These are phyloP conservation scores for Trichophaea hybrida DNA, from an alignment of 2,329 filamentous ascomycete genomes.

Conservation along the genomic window DNA sequence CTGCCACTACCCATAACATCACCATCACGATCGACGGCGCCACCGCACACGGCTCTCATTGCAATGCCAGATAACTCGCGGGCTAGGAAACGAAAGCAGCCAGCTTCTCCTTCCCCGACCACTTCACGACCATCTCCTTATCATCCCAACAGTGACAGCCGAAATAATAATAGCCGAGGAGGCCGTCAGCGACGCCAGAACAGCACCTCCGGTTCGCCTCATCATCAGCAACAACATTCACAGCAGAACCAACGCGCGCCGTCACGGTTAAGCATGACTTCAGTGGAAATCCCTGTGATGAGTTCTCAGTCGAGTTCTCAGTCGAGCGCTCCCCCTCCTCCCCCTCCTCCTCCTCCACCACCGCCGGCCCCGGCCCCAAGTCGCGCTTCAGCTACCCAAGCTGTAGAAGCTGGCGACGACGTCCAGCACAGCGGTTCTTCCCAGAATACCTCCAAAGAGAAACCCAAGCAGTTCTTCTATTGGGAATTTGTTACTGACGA, in stretches of 20 bases:
- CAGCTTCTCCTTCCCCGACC: conserved; percentile 26
- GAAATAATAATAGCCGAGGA: conserved; percentile 43
- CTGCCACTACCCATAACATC: too few relatives aligned
- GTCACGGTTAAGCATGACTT: conserved; percentile 12
- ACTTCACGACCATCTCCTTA: conserved; percentile 14
- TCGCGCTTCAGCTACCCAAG: not conserved
- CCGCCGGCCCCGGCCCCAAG: not conserved
- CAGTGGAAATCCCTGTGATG: conserved; percentile 4
- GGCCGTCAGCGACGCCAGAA: conserved; percentile 32
- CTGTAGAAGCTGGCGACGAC: not conserved
- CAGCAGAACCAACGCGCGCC: conserved; percentile 30
- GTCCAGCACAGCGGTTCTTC: not conserved
- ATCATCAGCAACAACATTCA: conserved; percentile 16
- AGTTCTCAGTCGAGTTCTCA: conserved; percentile 2
- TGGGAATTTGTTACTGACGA: conserved; percentile 66
- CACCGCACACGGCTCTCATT: not conserved
- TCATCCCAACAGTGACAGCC: conserved; percentile 41
- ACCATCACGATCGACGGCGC: too few relatives aligned
- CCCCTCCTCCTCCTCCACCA: conserved; percentile 7
- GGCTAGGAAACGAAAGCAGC: conserved; percentile 31
- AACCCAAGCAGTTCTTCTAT: conserved; percentile 40
- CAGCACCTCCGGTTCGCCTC: conserved; percentile 28
- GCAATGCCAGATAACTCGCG: conserved; percentile 9
- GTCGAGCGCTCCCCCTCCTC: conserved; percentile 11
- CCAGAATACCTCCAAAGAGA: not conserved